These are phyloP conservation scores for Rhizopogon rudus DNA, from an alignment of 768 basidiomycete species.

Conservation along the genomic window DNA sequence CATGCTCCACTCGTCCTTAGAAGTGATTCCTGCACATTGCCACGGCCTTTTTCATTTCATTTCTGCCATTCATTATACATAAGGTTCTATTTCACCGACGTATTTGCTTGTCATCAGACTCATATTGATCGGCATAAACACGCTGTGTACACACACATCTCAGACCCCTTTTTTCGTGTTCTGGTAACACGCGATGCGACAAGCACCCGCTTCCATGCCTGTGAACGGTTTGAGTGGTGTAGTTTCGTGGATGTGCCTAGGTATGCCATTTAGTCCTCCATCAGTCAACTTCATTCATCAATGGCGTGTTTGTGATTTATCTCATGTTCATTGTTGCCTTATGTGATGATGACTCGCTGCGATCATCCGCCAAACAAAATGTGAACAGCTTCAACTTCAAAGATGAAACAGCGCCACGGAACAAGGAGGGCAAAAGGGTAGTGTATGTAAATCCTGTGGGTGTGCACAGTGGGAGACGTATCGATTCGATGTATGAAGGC, in stretches of 20 bases:
- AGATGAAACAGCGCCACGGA: constrained; percentile 22
- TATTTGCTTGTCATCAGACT: constrained; percentile 42
- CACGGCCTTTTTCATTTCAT: not conserved
- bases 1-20: not conserved
- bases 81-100: not conserved
- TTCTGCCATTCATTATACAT: constrained; percentile 3
- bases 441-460: constrained; percentile 84
- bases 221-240: constrained; percentile 81
- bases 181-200: constrained; percentile 58
- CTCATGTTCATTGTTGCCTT: not conserved
- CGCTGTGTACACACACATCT: constrained; percentile 50
- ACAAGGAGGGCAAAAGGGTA: constrained; percentile 48
- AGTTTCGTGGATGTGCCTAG: constrained; percentile 44
- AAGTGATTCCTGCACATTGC: not conserved
- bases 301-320: not conserved
- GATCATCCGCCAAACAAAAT: not conserved
- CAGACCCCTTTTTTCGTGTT: constrained; percentile 55
- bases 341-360: constrained; percentile 4
- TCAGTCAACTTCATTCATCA: not conserved
- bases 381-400: constrained; percentile 3
- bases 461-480: constrained; percentile 51
- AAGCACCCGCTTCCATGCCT: constrained; percentile 82
- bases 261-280: constrained; percentile 5
- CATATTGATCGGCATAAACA: constrained; percentile 91
- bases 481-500: constrained; percentile 32